A percentile compares a stretch with the other conserved stretches of the same genome.
Conservation (phyloP, 148 eudicot genomes). For the Arctostaphylos glauca region DNA sequence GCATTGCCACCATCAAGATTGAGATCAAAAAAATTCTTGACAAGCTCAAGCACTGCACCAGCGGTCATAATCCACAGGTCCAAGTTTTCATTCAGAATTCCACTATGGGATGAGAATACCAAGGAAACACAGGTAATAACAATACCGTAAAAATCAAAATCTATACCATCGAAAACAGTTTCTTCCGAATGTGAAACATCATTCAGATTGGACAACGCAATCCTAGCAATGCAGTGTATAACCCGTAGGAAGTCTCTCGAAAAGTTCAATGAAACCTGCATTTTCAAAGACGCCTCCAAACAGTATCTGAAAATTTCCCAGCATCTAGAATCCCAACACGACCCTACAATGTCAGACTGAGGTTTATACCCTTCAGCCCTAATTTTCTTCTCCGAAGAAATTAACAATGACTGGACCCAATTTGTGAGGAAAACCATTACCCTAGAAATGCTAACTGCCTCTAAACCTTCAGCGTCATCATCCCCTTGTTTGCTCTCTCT, state of each 20-base stretch:
- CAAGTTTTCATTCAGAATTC: slow-evolving; percentile 62
- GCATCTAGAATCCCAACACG: slow-evolving; percentile 68
- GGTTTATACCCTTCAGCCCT: slow-evolving; percentile 36
- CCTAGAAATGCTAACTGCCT: slow-evolving; percentile 53
- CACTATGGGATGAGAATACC: slow-evolving; percentile 60
- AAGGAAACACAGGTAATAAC: slow-evolving; percentile 51
- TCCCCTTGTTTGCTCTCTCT: slow-evolving; percentile 28
- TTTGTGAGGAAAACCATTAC: slow-evolving; percentile 44
- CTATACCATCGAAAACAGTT: slow-evolving; percentile 23
- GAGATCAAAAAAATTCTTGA: slow-evolving; percentile 32
- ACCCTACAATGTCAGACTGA: slow-evolving; percentile 35
- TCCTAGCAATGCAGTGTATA: slow-evolving; percentile 48
- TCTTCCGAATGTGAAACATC: slow-evolving; percentile 19
- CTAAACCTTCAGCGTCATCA: slow-evolving; percentile 27
- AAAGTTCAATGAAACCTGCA: slow-evolving; percentile 43
- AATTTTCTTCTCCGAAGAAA: slow-evolving; percentile 64
- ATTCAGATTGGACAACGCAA: slow-evolving; percentile 30
- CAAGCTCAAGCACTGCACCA: slow-evolving; percentile 52
- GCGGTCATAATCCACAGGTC: slow-evolving; percentile 65
- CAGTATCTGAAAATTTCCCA: slow-evolving; percentile 82
- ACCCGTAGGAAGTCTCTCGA: slow-evolving; percentile 68
- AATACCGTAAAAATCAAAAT: slow-evolving; percentile 35
- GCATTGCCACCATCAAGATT: slow-evolving; percentile 36
- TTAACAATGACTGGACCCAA: slow-evolving; percentile 74
- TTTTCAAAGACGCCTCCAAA: slow-evolving; percentile 61